Evolutionary conservation across 805 yeast species (phyloP).

Genomic region (Lipomyces kockii): DNA sequence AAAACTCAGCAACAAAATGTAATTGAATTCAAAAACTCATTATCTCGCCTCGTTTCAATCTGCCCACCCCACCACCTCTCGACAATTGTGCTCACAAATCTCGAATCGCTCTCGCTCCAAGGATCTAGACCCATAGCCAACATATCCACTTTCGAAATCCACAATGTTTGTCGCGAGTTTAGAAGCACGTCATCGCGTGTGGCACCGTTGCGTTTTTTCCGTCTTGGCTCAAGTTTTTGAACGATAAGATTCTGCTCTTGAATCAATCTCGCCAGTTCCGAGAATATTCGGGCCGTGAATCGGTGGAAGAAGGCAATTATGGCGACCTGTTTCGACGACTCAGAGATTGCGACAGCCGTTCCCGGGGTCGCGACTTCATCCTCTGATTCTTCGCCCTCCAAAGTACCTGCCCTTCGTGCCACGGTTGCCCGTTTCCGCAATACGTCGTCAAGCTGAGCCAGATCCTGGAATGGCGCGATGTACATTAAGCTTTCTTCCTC

Average conservation of each 20-base stretch:
- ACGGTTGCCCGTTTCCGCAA: slow-evolving; percentile 19
- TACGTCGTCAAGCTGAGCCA: slow-evolving; percentile 29
- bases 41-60: slow-evolving; percentile 44
- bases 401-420: background rate
- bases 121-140: slow-evolving; percentile 66
- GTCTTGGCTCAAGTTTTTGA: slow-evolving; percentile 20
- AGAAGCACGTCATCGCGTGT: background rate
- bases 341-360: slow-evolving; percentile 19
- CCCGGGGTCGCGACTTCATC: slow-evolving; percentile 11
- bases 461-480: slow-evolving; percentile 33
- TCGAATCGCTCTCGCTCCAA: slow-evolving; percentile 52
- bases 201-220: slow-evolving; percentile 9
- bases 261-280: slow-evolving; percentile 23
- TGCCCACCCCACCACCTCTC: slow-evolving; percentile 56
- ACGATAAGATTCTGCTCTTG: slow-evolving; percentile 30
- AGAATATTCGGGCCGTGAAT: slow-evolving; percentile 36
- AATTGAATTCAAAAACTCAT: slow-evolving; percentile 40
- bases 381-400: slow-evolving; percentile 15
- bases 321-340: slow-evolving; percentile 36
- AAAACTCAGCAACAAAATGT: slow-evolving; percentile 41
- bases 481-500: slow-evolving; percentile 32
- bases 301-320: slow-evolving; percentile 40
- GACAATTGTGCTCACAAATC: slow-evolving; percentile 52
- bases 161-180: slow-evolving; percentile 22
- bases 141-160: slow-evolving; percentile 50